Evolutionary conservation across 1,284 basidiomycete genomes (phyloP), one percentile per base, ranked within the genome.

Genomic region (Sparassis latifolia): DNA sequence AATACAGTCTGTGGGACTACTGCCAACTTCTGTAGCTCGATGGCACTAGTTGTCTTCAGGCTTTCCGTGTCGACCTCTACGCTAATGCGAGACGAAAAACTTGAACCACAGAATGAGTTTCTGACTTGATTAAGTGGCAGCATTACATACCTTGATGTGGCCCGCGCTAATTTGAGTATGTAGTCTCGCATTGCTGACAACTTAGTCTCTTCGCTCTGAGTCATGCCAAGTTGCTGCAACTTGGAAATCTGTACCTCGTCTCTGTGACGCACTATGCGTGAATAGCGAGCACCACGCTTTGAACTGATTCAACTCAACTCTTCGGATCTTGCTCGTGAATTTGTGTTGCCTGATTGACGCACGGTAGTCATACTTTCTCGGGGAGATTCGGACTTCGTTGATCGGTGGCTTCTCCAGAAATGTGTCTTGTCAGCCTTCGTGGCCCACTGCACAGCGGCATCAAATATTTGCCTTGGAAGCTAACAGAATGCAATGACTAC

Each of bases 1-100:
- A 99, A 98, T 28, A 99, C 89, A 0, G 95, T 99, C 55, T 93
- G 92, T 4, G 93, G 93, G 0, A 94, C 90, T n/a, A 97, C 88
- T 3, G 88, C 85, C 41, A 95, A 78, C 63, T 91, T 89, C 65
- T 89, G 84, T 40, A 91, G 71, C 57, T 89, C 86, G 33, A 90
- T 75, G 38, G 83, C 79, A 7, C 77, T 77, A 7, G 76, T 81
- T 6, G 82, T 77, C 61, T 86, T 85, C 3, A 89, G 77, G 50
- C 76, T 77, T 31, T 84, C 84, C 0, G 77, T 68, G 57, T 86
- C 84, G 33, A 72, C 74, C 56, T 89, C 85, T 30, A 74, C 67
- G 50, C 72, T 80, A 44, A 79, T 59, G 40, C 86, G 78, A 20
- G 80, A 80, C 4, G 80, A 71, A 59, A 86, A 87, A 56, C 87